phyloP scores from a whole-genome alignment of 2,329 filamentous ascomycete species.

The Sporothrix protearum region DNA sequence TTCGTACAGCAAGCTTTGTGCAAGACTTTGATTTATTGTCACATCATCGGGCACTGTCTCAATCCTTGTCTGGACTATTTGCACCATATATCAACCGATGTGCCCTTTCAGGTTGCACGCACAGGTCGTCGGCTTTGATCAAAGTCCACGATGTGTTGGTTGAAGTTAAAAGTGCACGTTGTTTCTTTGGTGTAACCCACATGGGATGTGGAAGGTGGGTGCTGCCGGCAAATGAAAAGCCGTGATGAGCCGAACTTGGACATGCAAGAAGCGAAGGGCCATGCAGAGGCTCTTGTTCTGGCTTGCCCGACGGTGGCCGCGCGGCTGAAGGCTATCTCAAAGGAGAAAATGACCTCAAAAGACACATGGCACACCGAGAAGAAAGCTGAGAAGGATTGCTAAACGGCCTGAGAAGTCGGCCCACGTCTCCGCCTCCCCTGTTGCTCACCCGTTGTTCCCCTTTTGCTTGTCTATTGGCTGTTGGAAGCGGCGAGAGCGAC shows the following conservation, averaged over 20 bases:
- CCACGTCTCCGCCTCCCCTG: not conserved
- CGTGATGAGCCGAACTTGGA: not conserved
- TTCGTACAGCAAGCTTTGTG: not conserved
- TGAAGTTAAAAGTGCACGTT: not conserved
- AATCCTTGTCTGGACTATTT: too few species aligned
- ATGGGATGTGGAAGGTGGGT: not conserved
- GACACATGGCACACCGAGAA: not conserved
- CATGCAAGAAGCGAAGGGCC: not conserved
- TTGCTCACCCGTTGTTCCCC: not conserved
- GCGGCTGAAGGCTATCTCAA: not conserved
- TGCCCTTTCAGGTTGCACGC: not conserved
- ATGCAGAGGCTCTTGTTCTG: not conserved
- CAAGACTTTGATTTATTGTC: not conserved
- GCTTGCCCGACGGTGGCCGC: not conserved
- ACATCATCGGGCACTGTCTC: too few species aligned
- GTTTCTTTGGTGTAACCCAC: constrained; percentile 1
- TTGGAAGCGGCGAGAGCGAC: not conserved
- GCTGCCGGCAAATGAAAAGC: not conserved
- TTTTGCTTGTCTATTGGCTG: not conserved
- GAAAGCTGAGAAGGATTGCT: not conserved
- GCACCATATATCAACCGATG: too few species aligned
- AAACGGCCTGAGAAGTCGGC: not conserved
- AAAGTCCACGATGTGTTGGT: not conserved
- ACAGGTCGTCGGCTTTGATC: too few species aligned
- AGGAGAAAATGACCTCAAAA: not conserved